Conservation (phyloP, 2,329 filamentous ascomycete species). For the Colletotrichum endophyticum region DNA sequence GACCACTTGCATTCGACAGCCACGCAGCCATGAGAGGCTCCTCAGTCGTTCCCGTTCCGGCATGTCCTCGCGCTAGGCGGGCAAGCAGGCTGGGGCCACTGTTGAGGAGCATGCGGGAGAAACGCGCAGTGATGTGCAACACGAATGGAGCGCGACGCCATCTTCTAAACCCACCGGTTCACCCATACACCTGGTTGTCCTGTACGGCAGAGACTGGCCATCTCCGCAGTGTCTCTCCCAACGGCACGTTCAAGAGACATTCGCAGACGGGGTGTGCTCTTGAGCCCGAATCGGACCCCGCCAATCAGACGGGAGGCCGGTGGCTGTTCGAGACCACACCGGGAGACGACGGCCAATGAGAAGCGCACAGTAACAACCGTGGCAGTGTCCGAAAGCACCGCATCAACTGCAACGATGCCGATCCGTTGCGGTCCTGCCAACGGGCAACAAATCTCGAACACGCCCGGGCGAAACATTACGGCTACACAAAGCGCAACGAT, state of each 20-base stretch:
- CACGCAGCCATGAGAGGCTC: constrained; percentile 11
- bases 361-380: not conserved
- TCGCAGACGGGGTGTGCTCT: not conserved
- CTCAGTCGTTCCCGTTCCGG: constrained; percentile 4
- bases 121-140: not conserved
- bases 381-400: not conserved
- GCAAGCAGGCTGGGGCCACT: not conserved
- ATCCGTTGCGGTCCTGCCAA: not conserved
- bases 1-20: not conserved
- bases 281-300: not conserved
- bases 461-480: not conserved
- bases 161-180: not conserved
- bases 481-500: not conserved
- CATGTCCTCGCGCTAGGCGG: constrained; percentile 18
- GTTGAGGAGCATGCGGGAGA: not conserved
- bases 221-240: not conserved
- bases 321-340: not conserved
- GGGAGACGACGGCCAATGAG: not conserved
- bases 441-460: not conserved
- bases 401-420: not conserved
- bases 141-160: not conserved
- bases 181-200: not conserved
- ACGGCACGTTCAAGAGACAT: not conserved
- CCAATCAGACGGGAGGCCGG: not conserved
- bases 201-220: not conserved